Percentiles rank a stretch among this genome's conserved stretches.
Evolutionary conservation across 768 basidiomycete species (phyloP).

Genomic region (Pisolithus albus): DNA sequence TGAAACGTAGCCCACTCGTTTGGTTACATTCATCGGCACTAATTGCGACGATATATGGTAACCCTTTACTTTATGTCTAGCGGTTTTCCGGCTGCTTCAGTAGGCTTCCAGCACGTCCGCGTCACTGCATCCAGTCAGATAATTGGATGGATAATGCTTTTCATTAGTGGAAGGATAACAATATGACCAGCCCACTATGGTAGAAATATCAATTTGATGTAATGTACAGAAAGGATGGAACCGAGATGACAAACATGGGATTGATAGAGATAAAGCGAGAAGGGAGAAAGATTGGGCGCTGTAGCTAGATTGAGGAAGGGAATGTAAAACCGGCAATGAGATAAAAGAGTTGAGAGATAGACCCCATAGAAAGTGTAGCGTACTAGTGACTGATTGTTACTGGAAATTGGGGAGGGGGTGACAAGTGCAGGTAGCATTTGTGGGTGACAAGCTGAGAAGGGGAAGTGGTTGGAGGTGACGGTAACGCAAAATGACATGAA

Average conservation of each 20-base stretch:
- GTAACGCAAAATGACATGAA: neutral
- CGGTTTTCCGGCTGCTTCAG: too few relatives aligned
- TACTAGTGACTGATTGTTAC: neutral
- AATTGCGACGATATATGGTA: too few relatives aligned
- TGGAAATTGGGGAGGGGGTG: neutral
- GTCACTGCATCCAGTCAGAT: neutral
- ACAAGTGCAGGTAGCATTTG: neutral
- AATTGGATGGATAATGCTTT: constrained; percentile 28
- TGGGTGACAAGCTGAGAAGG: constrained; percentile 12
- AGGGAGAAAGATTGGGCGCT: constrained; percentile 11
- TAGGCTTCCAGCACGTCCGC: neutral
- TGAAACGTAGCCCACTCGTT: too few relatives aligned
- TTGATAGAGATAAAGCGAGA: constrained; percentile 20
- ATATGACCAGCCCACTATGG: constrained; percentile 52
- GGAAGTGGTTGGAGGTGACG: constrained; percentile 8
- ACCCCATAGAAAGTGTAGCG: neutral
- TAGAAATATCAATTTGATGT: constrained; percentile 42
- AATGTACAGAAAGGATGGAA: constrained; percentile 29
- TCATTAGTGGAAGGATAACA: constrained; percentile 57
- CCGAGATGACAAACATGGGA: constrained; percentile 15
- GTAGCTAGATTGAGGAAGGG: constrained; percentile 8
- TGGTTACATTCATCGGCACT: neutral
- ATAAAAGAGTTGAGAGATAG: neutral
- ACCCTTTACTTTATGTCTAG: too few relatives aligned
- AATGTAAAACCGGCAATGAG: constrained; percentile 4